Conservation (phyloP, 164 flowering plant species). For the Vitis amurensis region DNA sequence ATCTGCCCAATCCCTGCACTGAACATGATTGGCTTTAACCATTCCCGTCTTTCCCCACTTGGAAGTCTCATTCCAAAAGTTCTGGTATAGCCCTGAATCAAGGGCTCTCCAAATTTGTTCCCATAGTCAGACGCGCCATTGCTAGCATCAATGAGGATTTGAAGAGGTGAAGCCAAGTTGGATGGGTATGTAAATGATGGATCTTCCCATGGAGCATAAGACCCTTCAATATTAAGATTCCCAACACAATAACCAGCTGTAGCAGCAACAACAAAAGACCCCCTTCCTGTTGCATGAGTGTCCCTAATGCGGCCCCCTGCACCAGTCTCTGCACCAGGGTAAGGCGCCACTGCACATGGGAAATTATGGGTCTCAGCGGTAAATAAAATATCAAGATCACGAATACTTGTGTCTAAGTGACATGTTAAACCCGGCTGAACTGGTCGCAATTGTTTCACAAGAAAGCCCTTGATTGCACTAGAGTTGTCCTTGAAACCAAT, state of each 20-base stretch:
- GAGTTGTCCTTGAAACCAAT: conserved; percentile 97
- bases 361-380: conserved; percentile 98
- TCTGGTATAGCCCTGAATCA: conserved; percentile 91
- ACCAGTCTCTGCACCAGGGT: conserved; percentile 97
- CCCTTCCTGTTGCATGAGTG: conserved; percentile 95
- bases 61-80: conserved; percentile 96
- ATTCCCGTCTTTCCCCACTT: conserved; percentile 85
- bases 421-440: conserved; percentile 63
- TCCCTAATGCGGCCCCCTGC: conserved; percentile 97
- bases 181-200: conserved; percentile 71
- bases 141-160: conserved; percentile 89
- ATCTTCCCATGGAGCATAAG: conserved; percentile 97
- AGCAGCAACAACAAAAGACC: conserved; percentile 83
- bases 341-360: conserved; percentile 98
- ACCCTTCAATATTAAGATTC: conserved; percentile 80
- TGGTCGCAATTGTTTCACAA: conserved; percentile 64
- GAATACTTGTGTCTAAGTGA: conserved; percentile 33
- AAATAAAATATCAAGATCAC: conserved; percentile 79
- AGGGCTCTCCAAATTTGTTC: conserved; percentile 94
- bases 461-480: conserved; percentile 87
- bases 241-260: conserved; percentile 98
- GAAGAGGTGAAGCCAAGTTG: conserved; percentile 83
- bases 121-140: conserved; percentile 98
- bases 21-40: conserved; percentile 97
- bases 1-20: conserved; percentile 96